These are phyloP conservation scores for Melastoma malabathricum DNA, from an alignment of 345 rosid species.

Conservation along the genomic window DNA sequence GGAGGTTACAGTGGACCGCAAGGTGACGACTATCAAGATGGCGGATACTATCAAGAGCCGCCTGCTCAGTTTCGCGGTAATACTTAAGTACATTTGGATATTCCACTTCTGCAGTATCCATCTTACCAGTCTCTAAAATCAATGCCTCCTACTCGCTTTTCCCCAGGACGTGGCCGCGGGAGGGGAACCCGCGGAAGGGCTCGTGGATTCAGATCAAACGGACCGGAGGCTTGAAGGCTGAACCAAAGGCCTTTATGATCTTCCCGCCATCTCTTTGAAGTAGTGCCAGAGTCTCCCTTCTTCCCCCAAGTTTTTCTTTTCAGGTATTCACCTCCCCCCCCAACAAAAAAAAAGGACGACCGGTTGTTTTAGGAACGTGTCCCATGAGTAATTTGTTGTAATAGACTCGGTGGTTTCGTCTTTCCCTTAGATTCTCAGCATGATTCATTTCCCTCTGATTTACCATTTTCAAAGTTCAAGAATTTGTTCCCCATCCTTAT, in stretches of 20 bases:
- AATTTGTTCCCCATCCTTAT: too few relatives aligned
- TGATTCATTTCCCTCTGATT: background rate
- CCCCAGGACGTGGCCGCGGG: slow-evolving; percentile 54
- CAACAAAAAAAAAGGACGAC: background rate
- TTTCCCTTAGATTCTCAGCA: too few relatives aligned
- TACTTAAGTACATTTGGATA: background rate
- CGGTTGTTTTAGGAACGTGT: too few relatives aligned
- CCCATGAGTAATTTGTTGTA: too few relatives aligned
- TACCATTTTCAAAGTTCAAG: too few relatives aligned
- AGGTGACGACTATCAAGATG: slow-evolving; percentile 52
- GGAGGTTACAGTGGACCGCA: slow-evolving; percentile 58
- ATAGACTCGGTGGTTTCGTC: too few relatives aligned
- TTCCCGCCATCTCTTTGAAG: background rate
- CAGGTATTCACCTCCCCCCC: background rate
- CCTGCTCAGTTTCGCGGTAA: slow-evolving; percentile 26
- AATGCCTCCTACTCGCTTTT: background rate
- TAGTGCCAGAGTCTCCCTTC: slow-evolving; percentile 6
- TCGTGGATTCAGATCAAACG: slow-evolving; percentile 43
- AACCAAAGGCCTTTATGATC: too few relatives aligned
- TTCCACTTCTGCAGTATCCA: background rate
- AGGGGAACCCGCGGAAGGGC: slow-evolving; percentile 64
- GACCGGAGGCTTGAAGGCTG: slow-evolving; percentile 38
- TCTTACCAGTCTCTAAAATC: background rate
- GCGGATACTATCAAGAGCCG: slow-evolving; percentile 46
- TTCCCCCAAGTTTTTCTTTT: slow-evolving; percentile 11